Conservation (phyloP, 441 rosid genomes). For the Populus hybrid region DNA sequence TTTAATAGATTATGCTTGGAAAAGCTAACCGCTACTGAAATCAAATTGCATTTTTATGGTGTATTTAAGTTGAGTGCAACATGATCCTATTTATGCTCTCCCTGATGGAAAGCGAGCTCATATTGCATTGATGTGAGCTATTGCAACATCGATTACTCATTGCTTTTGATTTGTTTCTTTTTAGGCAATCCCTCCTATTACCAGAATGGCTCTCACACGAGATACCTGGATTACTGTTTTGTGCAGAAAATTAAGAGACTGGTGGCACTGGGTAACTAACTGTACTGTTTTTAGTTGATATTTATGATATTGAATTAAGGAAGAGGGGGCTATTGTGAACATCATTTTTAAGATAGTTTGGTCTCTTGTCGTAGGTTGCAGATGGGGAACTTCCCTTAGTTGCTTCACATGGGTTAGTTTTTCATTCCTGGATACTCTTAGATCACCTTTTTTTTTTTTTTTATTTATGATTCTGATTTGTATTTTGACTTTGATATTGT, state of each 20-base stretch:
- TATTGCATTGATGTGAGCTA: constrained; percentile 1
- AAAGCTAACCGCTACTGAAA: neutral
- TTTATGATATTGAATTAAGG: constrained; percentile 14
- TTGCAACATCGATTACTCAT: constrained; percentile 10
- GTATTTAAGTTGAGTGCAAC: neutral
- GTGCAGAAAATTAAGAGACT: constrained; percentile 95
- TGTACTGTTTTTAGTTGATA: constrained; percentile 24
- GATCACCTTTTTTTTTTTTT: neutral
- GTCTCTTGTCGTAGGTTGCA: constrained; percentile 65
- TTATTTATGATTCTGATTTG: constrained; percentile 26
- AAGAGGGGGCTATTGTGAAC: constrained; percentile 1
- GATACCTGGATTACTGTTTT: constrained; percentile 98
- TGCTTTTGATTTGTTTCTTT: constrained; percentile 14
- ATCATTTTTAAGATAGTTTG: constrained; percentile 23
- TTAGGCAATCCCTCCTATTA: constrained; percentile 95
- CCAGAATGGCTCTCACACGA: constrained; percentile 92
- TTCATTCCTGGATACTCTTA: constrained; percentile 22
- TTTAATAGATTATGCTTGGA: neutral
- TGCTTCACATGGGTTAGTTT: constrained; percentile 93
- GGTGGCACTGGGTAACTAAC: constrained; percentile 98
- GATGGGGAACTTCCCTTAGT: constrained; percentile 96
- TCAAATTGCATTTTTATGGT: neutral
- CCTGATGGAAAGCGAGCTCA: neutral
- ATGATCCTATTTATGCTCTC: neutral
- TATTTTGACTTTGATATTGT: constrained; percentile 21